phyloP scores from a whole-genome alignment of 1,284 basidiomycete genomes.

The Sanghuangporus baumii region DNA sequence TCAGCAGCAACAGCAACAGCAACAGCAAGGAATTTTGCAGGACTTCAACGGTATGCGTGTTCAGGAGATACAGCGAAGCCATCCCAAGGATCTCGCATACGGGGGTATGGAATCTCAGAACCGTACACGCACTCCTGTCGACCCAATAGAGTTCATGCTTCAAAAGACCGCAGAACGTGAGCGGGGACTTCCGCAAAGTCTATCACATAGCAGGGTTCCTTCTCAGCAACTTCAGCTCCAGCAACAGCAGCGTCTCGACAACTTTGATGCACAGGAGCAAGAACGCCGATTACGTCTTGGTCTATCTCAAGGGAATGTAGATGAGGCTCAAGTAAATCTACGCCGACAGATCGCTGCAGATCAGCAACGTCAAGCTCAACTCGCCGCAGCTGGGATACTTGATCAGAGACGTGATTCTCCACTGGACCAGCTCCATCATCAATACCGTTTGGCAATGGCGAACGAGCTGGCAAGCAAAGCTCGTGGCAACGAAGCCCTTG shows the following conservation, averaged over 20 bases:
- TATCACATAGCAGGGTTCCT: constrained; percentile 28
- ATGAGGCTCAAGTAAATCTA: constrained; percentile 8
- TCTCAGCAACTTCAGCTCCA: constrained; percentile 11
- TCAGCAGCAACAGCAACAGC: constrained; percentile 18
- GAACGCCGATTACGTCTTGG: neutral
- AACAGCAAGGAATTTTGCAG: constrained; percentile 23
- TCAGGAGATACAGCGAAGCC: constrained; percentile 16
- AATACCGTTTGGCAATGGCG: constrained; percentile 7
- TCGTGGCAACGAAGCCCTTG: neutral
- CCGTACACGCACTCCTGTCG: neutral
- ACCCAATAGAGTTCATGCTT: constrained; percentile 6
- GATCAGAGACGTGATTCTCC: constrained; percentile 23
- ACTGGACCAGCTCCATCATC: constrained; percentile 13
- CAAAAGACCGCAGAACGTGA: constrained; percentile 24
- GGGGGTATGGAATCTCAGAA: constrained; percentile 20
- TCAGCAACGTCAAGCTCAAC: constrained; percentile 26
- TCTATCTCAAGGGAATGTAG: neutral
- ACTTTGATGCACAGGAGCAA: neutral
- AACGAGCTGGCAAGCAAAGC: constrained; percentile 14
- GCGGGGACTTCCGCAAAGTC: constrained; percentile 32
- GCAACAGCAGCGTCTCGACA: constrained; percentile 19
- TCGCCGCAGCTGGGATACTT: constrained; percentile 39
- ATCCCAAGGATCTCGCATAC: constrained; percentile 21
- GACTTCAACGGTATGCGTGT: constrained; percentile 29
- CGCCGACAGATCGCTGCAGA: constrained; percentile 13